Base-by-base conservation (phyloP, 441 rosid genomes). In the Populus trichocarpa region DNA sequence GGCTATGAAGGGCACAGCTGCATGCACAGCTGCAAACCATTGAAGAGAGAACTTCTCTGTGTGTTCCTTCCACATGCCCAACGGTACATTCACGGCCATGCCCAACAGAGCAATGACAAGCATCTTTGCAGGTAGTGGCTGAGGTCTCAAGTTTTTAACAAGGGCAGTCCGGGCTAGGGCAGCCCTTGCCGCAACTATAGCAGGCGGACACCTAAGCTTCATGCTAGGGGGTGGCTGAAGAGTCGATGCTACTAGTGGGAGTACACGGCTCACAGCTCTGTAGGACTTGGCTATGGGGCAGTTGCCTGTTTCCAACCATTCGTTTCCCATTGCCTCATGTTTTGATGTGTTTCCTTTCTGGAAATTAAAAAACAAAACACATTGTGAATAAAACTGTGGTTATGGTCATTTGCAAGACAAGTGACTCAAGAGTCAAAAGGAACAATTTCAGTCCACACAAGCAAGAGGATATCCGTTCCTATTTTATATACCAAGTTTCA, bases 21-120 rank as follows among this genome's bases (percentile, higher is more conserved):
- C 97, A 78, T 92, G 97, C 72, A 93, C 86, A 0, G 97, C 97
- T n/a, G 84, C 85, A 89, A 94, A 91, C 98, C 97, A 94, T 6
- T 93, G 79, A 26, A 86, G 74, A n/a, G 97, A 94, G 76, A 94
- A 94, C 82, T 92, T 94, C 78, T 64, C 26, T 3, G 97, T 91
- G 83, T 94, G 98, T 83, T 94, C 98, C 86, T 75, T 90, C 97
- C 96, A 94, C 33, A 85, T 83, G 57, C 98, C 97, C 46, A 92
- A 80, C 20, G 98, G 98, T 3, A 92, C 87, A 59, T 94, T 92
- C 6, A 80, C 90, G 8, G 95, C 97, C 97, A 94, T 92, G 72
- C 98, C 97, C 85, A 92, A 67, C 64, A 90, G 85, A 65, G 92
- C 96, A 35, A 94, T 94, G 11, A 79, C 90, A 63, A 94, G 87